phyloP scores from a whole-genome alignment of 352 stramenopile species.

The Phytophthora citricola region DNA sequence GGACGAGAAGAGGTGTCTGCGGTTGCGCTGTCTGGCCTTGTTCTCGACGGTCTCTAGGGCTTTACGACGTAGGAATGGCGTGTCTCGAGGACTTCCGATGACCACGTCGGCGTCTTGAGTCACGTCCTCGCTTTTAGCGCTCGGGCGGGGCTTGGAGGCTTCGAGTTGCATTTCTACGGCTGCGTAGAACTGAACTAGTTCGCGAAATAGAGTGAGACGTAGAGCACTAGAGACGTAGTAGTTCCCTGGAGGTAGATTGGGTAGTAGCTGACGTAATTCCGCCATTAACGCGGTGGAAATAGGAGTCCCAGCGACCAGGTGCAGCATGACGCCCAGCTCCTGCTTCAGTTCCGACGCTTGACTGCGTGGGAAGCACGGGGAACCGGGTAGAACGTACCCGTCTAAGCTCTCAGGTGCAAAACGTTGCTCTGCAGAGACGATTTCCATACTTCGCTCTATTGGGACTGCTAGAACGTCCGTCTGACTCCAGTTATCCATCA shows the following conservation, averaged over 20 bases:
- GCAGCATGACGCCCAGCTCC: constrained; percentile 30
- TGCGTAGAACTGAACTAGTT: constrained; percentile 67
- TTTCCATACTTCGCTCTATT: constrained; percentile 21
- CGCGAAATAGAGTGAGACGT: constrained; percentile 51
- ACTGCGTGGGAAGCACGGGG: constrained; percentile 13
- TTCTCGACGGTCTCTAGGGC: constrained; percentile 58
- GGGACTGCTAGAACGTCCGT: constrained; percentile 33
- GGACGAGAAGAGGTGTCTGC: constrained; percentile 47
- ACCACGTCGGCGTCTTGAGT: constrained; percentile 46
- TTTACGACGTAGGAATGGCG: constrained; percentile 74
- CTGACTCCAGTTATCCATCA: constrained; percentile 15
- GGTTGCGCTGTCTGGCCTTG: constrained; percentile 35
- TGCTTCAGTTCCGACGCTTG: constrained; percentile 13
- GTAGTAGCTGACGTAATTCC: constrained; percentile 56
- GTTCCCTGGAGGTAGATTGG: constrained; percentile 49
- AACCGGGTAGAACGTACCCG: constrained; percentile 48
- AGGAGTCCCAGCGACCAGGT: constrained; percentile 48
- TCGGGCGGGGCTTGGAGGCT: constrained; percentile 6
- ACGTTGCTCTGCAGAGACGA: not conserved
- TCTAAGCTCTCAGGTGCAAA: constrained; percentile 50
- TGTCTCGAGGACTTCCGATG: constrained; percentile 70
- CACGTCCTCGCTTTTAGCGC: constrained; percentile 7
- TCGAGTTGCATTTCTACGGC: constrained; percentile 23
- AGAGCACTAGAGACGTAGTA: constrained; percentile 62
- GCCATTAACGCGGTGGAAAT: constrained; percentile 50